These are phyloP conservation scores for Ochetophila trinervis DNA, from an alignment of 306 rosid species.

Conservation along the genomic window DNA sequence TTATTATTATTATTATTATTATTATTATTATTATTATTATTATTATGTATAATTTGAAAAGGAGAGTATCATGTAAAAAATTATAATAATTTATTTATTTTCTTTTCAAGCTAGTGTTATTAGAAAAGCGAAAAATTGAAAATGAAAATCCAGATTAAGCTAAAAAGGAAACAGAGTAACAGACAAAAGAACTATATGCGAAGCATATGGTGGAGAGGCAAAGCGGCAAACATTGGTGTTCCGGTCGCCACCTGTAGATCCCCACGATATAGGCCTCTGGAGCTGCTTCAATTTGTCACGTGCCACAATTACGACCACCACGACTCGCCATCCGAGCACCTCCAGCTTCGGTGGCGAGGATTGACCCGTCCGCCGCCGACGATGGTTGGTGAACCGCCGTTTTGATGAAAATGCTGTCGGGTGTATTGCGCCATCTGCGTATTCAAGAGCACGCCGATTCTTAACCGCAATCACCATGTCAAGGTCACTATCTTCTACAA, in stretches of 20 bases:
- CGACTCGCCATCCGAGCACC: slow-evolving; percentile 20
- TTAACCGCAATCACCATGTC: slow-evolving; percentile 35
- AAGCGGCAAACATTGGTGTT: background rate
- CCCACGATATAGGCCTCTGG: background rate
- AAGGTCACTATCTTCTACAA: slow-evolving; percentile 33
- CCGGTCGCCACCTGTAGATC: slow-evolving; percentile 4
- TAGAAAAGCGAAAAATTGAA: too few relatives aligned
- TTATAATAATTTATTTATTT: too few relatives aligned
- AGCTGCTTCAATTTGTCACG: background rate
- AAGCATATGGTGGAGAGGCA: background rate
- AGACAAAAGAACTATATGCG: too few relatives aligned
- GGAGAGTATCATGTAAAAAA: too few relatives aligned
- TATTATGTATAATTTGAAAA: too few relatives aligned
- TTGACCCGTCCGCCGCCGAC: slow-evolving; percentile 13
- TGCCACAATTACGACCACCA: slow-evolving; percentile 19
- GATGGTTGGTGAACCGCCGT: slow-evolving; percentile 17
- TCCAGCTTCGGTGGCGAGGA: slow-evolving; percentile 11
- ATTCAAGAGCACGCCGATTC: slow-evolving; percentile 19
- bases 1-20: too few relatives aligned
- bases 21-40: too few relatives aligned
- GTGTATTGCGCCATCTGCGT: slow-evolving; percentile 2
- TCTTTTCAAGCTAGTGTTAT: too few relatives aligned
- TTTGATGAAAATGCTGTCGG: slow-evolving; percentile 10
- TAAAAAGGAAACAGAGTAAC: too few relatives aligned
- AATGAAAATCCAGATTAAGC: background rate